Evolutionary conservation across 768 basidiomycete genomes (phyloP).

Genomic region (Zangia roseola): DNA sequence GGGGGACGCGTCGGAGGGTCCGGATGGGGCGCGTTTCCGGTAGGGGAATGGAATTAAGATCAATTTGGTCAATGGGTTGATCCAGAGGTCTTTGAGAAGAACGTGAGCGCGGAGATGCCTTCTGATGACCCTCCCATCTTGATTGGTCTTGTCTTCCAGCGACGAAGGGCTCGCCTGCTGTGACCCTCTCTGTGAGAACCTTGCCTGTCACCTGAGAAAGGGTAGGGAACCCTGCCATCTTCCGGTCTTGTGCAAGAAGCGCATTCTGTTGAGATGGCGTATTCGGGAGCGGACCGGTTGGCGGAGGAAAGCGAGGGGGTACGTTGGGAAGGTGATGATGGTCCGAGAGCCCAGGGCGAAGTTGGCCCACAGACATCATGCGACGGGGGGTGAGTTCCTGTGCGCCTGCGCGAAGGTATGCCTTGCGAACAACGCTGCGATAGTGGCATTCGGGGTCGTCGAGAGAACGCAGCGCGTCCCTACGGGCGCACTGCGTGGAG

Average conservation of each 20-base stretch:
- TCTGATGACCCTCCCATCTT: conserved; percentile 1
- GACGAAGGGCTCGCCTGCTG: neutral
- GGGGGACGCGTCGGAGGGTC: conserved; percentile 10
- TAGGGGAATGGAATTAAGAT: conserved; percentile 11
- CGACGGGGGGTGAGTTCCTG: conserved; percentile 5
- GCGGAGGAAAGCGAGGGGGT: neutral
- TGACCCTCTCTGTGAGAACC: conserved; percentile 4
- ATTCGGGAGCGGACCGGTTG: neutral
- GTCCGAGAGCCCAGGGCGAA: neutral
- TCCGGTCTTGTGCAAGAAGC: neutral
- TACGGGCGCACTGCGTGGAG: conserved; percentile 26
- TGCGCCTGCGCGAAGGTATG: conserved; percentile 6
- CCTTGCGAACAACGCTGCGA: conserved; percentile 20
- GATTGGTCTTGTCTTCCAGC: neutral
- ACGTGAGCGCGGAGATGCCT: neutral
- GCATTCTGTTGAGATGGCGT: neutral
- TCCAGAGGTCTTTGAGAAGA: neutral
- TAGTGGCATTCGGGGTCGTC: conserved; percentile 23
- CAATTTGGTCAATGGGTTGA: conserved; percentile 4
- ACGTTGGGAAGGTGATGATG: neutral
- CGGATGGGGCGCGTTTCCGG: conserved; percentile 3
- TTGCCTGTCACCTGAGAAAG: conserved; percentile 19
- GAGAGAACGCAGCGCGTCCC: conserved; percentile 28
- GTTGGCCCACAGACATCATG: conserved; percentile 9
- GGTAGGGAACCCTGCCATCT: conserved; percentile 11